A percentile compares a stretch with the other conserved stretches of the same genome.
phyloP scores from a whole-genome alignment of 306 rosid genomes.

The Lathyrus tuberosus region DNA sequence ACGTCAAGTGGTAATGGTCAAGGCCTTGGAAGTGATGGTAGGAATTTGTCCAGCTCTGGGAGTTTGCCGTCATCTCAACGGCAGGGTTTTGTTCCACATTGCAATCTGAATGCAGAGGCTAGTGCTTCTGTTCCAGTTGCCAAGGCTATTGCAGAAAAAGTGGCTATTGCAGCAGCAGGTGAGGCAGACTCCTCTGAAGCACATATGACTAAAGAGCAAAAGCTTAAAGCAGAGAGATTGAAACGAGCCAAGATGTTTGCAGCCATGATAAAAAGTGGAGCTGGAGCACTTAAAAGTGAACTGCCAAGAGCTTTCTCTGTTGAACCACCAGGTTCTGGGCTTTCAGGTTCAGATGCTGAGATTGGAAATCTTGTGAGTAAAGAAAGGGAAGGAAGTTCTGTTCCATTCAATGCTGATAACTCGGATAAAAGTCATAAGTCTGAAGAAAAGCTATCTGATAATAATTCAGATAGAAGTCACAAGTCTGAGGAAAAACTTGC shows the following conservation, averaged over 20 bases:
- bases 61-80: slow-evolving; percentile 53
- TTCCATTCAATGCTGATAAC: slow-evolving; percentile 54
- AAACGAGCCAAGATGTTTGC: slow-evolving; percentile 90
- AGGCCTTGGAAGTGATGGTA: slow-evolving; percentile 55
- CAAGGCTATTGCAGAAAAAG: slow-evolving; percentile 67
- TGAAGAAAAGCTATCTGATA: slow-evolving; percentile 44
- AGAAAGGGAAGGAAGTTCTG: slow-evolving; percentile 81
- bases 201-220: slow-evolving; percentile 73
- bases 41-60: slow-evolving; percentile 52
- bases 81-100: slow-evolving; percentile 38
- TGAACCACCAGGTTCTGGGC: slow-evolving; percentile 63
- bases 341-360: slow-evolving; percentile 59
- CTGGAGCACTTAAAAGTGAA: slow-evolving; percentile 57
- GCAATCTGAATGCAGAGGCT: slow-evolving; percentile 34
- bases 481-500: slow-evolving; percentile 45
- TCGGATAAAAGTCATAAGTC: slow-evolving; percentile 51
- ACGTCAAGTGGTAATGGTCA: slow-evolving; percentile 57
- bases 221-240: slow-evolving; percentile 82
- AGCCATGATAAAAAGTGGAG: slow-evolving; percentile 70
- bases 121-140: slow-evolving; percentile 53
- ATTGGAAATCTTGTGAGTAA: slow-evolving; percentile 46
- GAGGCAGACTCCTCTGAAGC: slow-evolving; percentile 87
- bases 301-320: slow-evolving; percentile 50
- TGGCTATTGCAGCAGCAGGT: slow-evolving; percentile 66
- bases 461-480: slow-evolving; percentile 47